phyloP scores from a whole-genome alignment of 495 filamentous ascomycete species.

The Aspergillus homomorphus region DNA sequence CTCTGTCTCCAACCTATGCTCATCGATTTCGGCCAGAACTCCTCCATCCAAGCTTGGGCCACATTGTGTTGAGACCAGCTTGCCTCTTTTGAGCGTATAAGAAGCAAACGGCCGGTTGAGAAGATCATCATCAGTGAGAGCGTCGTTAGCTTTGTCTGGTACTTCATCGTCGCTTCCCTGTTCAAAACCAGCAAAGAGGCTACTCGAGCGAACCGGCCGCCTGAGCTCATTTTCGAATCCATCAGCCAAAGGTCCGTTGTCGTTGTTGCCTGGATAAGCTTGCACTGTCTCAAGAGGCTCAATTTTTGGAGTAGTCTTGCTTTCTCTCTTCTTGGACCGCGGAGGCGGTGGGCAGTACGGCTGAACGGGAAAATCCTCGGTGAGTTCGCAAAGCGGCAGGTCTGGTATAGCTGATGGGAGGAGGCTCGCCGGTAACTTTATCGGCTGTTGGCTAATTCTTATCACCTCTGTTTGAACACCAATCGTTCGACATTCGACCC shows the following conservation, averaged over 20 bases:
- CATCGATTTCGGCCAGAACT: constrained; percentile 39
- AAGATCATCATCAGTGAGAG: constrained; percentile 49
- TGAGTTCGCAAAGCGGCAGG: constrained; percentile 25
- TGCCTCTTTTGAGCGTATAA: constrained; percentile 43
- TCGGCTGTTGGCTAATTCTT: constrained; percentile 67
- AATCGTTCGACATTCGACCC: constrained; percentile 43
- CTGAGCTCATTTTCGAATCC: constrained; percentile 56
- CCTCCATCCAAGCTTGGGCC: constrained; percentile 35
- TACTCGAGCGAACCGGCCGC: constrained; percentile 71
- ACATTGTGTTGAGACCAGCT: constrained; percentile 37
- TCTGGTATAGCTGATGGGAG: constrained; percentile 63
- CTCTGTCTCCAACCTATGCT: constrained; percentile 37
- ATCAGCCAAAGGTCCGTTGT: constrained; percentile 69
- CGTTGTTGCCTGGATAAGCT: constrained; percentile 77
- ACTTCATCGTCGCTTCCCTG: constrained; percentile 52
- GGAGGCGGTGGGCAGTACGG: constrained; percentile 39
- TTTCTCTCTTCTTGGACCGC: constrained; percentile 27
- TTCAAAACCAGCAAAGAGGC: constrained; percentile 83
- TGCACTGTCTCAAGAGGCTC: constrained; percentile 50
- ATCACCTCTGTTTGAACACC: constrained; percentile 88
- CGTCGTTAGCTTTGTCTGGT: constrained; percentile 34
- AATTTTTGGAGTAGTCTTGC: constrained; percentile 12
- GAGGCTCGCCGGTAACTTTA: constrained; percentile 72
- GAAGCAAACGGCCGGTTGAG: constrained; percentile 44
- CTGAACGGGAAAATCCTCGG: constrained; percentile 25